Conservation (phyloP, 2,329 filamentous ascomycete genomes). For the Podosphaera aphanis region DNA sequence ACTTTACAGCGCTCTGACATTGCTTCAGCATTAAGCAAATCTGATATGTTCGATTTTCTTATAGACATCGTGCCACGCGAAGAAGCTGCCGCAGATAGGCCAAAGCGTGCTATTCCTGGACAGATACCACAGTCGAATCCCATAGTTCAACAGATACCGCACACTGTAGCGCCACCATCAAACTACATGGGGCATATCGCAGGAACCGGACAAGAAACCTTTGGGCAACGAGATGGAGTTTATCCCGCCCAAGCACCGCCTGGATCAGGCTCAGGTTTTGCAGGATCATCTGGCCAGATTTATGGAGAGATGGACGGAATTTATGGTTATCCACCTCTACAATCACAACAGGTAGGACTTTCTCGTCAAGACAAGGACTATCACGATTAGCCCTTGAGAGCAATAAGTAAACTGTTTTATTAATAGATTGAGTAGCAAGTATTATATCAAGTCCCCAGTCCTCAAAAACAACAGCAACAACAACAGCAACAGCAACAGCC, state of each 20-base stretch:
- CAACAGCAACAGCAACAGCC: neutral
- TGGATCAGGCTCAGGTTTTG: slow-evolving; percentile 33
- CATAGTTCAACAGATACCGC: slow-evolving; percentile 27
- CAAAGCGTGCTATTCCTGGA: slow-evolving; percentile 41
- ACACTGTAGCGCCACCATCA: slow-evolving; percentile 23
- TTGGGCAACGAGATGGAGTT: slow-evolving; percentile 57
- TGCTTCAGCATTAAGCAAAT: slow-evolving; percentile 83
- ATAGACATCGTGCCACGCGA: slow-evolving; percentile 97
- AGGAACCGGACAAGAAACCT: slow-evolving; percentile 43
- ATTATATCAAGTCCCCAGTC: too few relatives aligned
- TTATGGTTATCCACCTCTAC: slow-evolving; percentile 64
- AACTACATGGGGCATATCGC: slow-evolving; percentile 29
- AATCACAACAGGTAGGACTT: slow-evolving; percentile 53
- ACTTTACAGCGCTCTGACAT: slow-evolving; percentile 93
- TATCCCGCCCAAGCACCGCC: slow-evolving; percentile 58
- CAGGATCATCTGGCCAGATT: slow-evolving; percentile 60
- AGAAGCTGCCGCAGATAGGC: slow-evolving; percentile 55
- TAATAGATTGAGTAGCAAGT: neutral
- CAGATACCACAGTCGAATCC: slow-evolving; percentile 22
- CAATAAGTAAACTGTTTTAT: neutral
- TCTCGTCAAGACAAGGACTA: neutral
- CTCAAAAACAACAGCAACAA: neutral
- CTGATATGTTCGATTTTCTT: slow-evolving; percentile 98
- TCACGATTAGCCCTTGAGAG: neutral
- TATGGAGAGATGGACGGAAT: slow-evolving; percentile 65